Evolutionary conservation across 2,329 filamentous ascomycete genomes (phyloP).

Genomic region (Arthrobotrys sinensis): DNA sequence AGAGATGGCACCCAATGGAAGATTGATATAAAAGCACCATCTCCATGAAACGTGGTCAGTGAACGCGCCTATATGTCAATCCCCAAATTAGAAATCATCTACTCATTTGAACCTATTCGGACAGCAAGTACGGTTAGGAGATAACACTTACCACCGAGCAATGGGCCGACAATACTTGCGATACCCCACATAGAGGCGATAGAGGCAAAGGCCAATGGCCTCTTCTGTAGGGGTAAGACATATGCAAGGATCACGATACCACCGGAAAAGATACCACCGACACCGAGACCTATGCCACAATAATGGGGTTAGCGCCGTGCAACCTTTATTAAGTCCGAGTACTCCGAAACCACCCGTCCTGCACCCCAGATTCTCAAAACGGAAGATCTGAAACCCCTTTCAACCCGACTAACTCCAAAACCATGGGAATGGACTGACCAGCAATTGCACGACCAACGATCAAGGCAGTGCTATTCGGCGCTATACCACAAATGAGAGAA

Average conservation of each 20-base stretch:
- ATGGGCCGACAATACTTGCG: constrained; percentile 70
- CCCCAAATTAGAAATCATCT: constrained; percentile 68
- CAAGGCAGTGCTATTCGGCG: constrained; percentile 70
- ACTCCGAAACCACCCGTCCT: neutral
- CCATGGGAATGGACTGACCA: constrained; percentile 67
- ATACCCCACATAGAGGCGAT: constrained; percentile 70
- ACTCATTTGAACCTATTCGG: constrained; percentile 54
- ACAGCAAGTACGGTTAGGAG: constrained; percentile 59
- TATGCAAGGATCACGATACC: constrained; percentile 70
- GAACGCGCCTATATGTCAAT: constrained; percentile 69
- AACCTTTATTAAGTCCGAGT: neutral
- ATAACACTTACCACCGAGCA: constrained; percentile 70
- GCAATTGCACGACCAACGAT: constrained; percentile 73
- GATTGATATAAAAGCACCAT: constrained; percentile 75
- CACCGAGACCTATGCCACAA: constrained; percentile 69
- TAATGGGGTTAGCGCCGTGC: neutral
- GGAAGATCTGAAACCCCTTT: neutral
- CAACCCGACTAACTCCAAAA: neutral
- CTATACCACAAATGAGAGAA: constrained; percentile 73
- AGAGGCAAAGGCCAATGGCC: constrained; percentile 64
- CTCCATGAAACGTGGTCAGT: constrained; percentile 70
- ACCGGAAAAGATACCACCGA: constrained; percentile 73
- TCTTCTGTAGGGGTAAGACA: constrained; percentile 64
- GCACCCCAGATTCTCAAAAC: neutral
- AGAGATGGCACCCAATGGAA: constrained; percentile 72